A percentile compares a stretch with the other conserved stretches of the same genome.
phyloP scores from a whole-genome alignment of 176 grass and related monocot species.

The Neostapfia colusana region DNA sequence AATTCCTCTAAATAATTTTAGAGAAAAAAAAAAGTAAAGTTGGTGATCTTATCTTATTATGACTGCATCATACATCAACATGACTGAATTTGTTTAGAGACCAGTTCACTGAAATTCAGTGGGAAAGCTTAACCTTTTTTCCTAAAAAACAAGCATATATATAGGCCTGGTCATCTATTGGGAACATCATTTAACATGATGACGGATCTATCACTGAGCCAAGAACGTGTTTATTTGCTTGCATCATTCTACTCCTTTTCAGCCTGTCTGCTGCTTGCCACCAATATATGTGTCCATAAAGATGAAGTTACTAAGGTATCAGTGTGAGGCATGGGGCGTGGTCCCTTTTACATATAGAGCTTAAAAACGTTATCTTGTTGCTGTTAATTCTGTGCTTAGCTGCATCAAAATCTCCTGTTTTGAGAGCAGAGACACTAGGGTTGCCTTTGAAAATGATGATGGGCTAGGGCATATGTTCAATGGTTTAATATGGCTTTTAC shows the following conservation, averaged over 20 bases:
- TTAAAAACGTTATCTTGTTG: not conserved
- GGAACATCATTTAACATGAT: slow-evolving; percentile 25
- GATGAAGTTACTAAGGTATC: slow-evolving; percentile 19
- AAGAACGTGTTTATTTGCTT: slow-evolving; percentile 9
- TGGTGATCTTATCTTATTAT: slow-evolving; percentile 7
- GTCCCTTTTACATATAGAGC: not conserved
- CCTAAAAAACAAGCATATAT: not conserved
- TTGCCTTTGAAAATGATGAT: slow-evolving; percentile 29
- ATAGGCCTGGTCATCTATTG: not conserved
- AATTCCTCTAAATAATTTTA: slow-evolving; percentile 14
- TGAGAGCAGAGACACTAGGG: not conserved
- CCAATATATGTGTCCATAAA: not conserved
- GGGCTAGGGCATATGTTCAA: slow-evolving; percentile 38
- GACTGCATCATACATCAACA: slow-evolving; percentile 34
- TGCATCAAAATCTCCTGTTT: not conserved
- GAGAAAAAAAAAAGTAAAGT: slow-evolving; percentile 23
- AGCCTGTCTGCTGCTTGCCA: not conserved
- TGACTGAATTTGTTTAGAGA: slow-evolving; percentile 30
- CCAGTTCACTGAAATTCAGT: slow-evolving; percentile 20
- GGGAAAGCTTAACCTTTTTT: slow-evolving; percentile 30
- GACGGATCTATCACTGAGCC: not conserved
- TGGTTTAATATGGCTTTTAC: slow-evolving; percentile 29
- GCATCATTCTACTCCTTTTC: not conserved
- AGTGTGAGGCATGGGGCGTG: not conserved
- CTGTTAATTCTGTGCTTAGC: not conserved